Evolutionary conservation across 2,329 filamentous ascomycete genomes (phyloP), one percentile per base, ranked within the genome.

Genomic region (Rhexocercosporidium sp.): DNA sequence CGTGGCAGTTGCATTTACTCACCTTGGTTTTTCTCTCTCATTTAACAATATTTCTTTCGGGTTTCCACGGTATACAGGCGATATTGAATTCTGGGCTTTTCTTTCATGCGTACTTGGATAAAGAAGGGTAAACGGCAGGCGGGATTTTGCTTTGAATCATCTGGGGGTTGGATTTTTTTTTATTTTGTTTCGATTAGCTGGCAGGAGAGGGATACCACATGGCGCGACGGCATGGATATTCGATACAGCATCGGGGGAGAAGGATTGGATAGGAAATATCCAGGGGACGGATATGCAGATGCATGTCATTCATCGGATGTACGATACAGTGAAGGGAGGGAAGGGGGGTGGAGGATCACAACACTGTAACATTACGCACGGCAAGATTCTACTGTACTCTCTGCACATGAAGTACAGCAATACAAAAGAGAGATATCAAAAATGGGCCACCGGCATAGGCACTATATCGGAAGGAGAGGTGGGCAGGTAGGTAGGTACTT

Each of bases 21-120:
- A 47, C 37, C 46, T 22, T 14, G 51, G 4, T 20, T 51, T 51
- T 61, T 49, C 18, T 18, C 37, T 62, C 31, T 16, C 54, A 41
- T 57, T 27, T 27, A 16, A 18, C 1, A 46, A 46, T 7, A 46
- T 46, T 46, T 59, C 22, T 46, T 46, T 60, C 7, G 16, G 27
- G 16, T 31, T 29, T 60, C 37, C 46, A 31, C 39, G 57, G 22
- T 60, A 29, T 47, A 60, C 39, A 46, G 39, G 39, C 57, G 39
- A 60, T 34, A 31, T 29, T 60, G 39, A 59, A 47, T 44, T 60
- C 34, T 11, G 18, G 39, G 16, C 2, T 25, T n/a, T 34, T 44
- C 12, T 4, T 11, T 29, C 18, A 9, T 47, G 41, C 39, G 37
- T 27, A 41, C 22, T 14, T 47, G 57, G 25, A 47, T 3, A 8